Evolutionary conservation across 495 filamentous ascomycete species (phyloP).

Genomic region (Xylaria scruposa): DNA sequence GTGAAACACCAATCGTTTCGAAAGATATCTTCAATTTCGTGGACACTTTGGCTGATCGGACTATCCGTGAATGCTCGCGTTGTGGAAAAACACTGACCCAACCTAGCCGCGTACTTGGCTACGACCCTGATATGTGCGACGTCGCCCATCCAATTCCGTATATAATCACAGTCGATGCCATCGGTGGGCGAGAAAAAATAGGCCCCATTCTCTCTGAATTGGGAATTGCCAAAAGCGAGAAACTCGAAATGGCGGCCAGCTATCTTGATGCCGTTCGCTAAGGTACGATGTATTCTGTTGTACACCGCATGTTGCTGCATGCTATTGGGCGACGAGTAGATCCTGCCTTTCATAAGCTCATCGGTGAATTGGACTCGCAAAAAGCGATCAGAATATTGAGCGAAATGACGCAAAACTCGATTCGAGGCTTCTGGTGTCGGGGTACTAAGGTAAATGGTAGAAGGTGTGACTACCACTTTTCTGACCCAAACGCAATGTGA

Average conservation of each 20-base stretch:
- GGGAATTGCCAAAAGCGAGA: constrained; percentile 93
- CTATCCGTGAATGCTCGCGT: constrained; percentile 65
- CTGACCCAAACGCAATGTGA: constrained; percentile 75
- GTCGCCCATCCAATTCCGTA: constrained; percentile 90
- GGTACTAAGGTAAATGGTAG: constrained; percentile 75
- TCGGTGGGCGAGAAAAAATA: constrained; percentile 81
- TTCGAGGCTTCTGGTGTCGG: constrained; percentile 88
- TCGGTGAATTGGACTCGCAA: constrained; percentile 92
- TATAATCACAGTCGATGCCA: constrained; percentile 68
- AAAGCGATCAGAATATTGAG: constrained; percentile 75
- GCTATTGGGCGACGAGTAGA: constrained; percentile 54
- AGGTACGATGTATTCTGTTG: constrained; percentile 70
- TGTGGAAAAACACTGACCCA: constrained; percentile 96
- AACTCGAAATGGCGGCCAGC: constrained; percentile 86
- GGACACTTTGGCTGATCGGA: constrained; percentile 43
- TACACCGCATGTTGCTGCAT: constrained; percentile 73
- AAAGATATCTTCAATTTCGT: constrained; percentile 67
- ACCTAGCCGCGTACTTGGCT: constrained; percentile 83
- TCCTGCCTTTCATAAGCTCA: constrained; percentile 63
- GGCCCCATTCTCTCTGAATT: constrained; percentile 89
- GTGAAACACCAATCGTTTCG: constrained; percentile 75
- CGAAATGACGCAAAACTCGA: constrained; percentile 77
- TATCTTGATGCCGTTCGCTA: constrained; percentile 81
- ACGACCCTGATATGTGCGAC: constrained; percentile 78
- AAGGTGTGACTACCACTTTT: constrained; percentile 81